These are phyloP conservation scores for Torrubiella hemipterigena DNA, from an alignment of 2,329 filamentous ascomycete genomes.

Conservation along the genomic window DNA sequence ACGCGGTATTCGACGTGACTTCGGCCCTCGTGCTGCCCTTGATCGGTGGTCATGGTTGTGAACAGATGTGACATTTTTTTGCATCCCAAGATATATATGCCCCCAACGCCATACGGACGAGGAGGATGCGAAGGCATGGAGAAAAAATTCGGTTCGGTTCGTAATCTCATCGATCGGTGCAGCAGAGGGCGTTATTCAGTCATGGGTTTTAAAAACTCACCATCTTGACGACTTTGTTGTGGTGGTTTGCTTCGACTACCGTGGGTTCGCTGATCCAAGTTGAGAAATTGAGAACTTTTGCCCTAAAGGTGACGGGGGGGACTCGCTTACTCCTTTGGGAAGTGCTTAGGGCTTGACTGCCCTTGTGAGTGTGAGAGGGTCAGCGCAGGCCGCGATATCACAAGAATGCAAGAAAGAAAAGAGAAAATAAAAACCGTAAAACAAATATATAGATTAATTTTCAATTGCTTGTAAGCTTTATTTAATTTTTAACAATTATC, in stretches of 20 bases:
- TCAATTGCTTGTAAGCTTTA: too few species aligned
- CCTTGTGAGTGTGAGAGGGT: too few species aligned
- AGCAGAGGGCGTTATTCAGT: too few species aligned
- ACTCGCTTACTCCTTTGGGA: constrained; percentile 31
- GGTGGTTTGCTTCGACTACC: constrained; percentile 42
- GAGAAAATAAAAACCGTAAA: too few species aligned
- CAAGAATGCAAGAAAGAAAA: constrained; percentile 6
- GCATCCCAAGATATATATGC: too few species aligned
- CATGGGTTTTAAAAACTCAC: constrained; percentile 35
- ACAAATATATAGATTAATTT: too few species aligned
- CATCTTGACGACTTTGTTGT: constrained; percentile 43
- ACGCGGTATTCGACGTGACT: too few species aligned
- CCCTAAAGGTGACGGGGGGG: constrained; percentile 23
- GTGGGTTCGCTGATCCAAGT: constrained; percentile 34
- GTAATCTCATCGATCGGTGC: constrained; percentile 10
- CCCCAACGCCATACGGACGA: too few species aligned
- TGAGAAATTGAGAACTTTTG: constrained; percentile 36
- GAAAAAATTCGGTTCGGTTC: constrained; percentile 8
- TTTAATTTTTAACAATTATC: too few species aligned
- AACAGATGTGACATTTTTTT: too few species aligned
- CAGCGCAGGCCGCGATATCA: constrained; percentile 1
- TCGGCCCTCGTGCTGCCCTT: too few species aligned
- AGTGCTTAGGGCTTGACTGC: constrained; percentile 28
- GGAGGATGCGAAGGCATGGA: constrained; percentile 2
- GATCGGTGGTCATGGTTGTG: too few species aligned